Evolutionary conservation across 2,329 filamentous ascomycete species (phyloP).

Genomic region (Botrytis galanthina): DNA sequence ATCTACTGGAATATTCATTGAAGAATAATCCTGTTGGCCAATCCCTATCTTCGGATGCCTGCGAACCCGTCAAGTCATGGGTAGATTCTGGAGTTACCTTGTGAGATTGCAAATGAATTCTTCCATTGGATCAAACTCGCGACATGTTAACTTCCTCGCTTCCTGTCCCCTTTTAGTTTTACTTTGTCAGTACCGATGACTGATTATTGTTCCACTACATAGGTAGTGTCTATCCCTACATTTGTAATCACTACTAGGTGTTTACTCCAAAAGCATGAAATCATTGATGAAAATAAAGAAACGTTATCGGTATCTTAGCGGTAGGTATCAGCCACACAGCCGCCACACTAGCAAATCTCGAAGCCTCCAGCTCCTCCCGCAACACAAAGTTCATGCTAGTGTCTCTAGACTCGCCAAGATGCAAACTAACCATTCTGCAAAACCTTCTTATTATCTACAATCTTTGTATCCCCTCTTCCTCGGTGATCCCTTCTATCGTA

Average conservation of each 20-base stretch:
- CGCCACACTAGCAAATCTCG: not conserved
- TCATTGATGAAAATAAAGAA: not conserved
- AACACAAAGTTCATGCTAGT: not conserved
- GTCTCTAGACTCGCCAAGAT: not conserved
- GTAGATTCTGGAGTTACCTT: not conserved
- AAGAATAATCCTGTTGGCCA: not conserved
- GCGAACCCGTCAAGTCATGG: not conserved
- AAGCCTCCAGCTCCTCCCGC: not conserved
- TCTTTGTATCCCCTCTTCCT: not conserved
- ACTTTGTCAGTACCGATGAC: constrained; percentile 8
- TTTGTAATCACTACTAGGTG: not conserved
- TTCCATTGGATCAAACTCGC: not conserved
- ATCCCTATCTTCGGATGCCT: not conserved
- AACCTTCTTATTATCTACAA: not conserved
- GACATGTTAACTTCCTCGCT: constrained; percentile 4
- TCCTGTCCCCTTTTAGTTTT: constrained; percentile 15
- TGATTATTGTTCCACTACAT: not conserved
- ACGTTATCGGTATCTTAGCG: not conserved
- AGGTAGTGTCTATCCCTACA: not conserved
- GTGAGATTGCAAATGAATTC: constrained; percentile 1
- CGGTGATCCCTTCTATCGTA: too few relatives aligned
- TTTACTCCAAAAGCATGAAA: not conserved
- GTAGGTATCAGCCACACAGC: not conserved
- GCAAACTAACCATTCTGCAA: not conserved
- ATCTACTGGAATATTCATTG: not conserved